Evolutionary conservation across 148 eudicot species (phyloP).

Genomic region (Mesembryanthemum crystallinum): DNA sequence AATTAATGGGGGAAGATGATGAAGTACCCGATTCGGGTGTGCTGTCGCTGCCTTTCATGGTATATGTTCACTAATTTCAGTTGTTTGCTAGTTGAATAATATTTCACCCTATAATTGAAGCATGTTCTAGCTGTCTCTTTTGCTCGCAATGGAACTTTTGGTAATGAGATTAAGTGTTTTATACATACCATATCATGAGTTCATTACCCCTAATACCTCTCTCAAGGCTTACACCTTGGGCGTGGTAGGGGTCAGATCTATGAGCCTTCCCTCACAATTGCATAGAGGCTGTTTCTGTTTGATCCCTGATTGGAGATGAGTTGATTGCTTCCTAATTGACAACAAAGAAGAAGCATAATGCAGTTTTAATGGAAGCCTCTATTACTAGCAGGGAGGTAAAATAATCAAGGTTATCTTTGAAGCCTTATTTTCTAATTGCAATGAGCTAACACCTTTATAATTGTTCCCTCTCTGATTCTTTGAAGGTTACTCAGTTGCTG

Average conservation of each 20-base stretch:
- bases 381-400: too few species aligned
- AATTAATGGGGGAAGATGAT: slow-evolving; percentile 59
- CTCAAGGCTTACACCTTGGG: background rate
- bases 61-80: slow-evolving; percentile 26
- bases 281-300: too few species aligned
- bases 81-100: background rate
- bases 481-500: too few species aligned
- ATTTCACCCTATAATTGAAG: background rate
- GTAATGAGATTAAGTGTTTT: background rate
- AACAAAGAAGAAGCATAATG: too few species aligned
- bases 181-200: background rate
- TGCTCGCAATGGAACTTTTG: background rate
- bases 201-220: background rate
- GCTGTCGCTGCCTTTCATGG: slow-evolving; percentile 92
- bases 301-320: too few species aligned
- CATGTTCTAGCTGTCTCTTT: background rate
- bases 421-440: too few species aligned
- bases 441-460: too few species aligned
- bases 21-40: slow-evolving; percentile 81
- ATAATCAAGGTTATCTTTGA: too few species aligned
- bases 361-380: too few species aligned
- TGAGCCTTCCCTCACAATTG: too few species aligned
- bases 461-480: too few species aligned
- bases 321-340: too few species aligned
- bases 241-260: background rate